Evolutionary conservation across 768 basidiomycete genomes (phyloP), one percentile per base, ranked within the genome.

Genomic region (Sistotremastrum suecicum): DNA sequence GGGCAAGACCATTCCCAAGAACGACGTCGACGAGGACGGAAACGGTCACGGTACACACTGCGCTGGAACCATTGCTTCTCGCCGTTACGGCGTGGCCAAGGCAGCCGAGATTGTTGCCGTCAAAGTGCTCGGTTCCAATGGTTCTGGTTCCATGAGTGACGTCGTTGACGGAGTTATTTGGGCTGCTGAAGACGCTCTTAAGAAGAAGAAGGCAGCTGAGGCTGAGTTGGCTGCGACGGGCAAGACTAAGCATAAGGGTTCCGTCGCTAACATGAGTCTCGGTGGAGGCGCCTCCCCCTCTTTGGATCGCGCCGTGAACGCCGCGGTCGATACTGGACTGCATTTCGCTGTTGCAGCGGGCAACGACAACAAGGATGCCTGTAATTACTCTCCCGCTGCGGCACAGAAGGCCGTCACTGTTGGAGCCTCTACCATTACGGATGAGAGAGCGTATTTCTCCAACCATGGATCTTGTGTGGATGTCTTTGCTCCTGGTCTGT

Each of bases 321-420:
- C 66, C 43, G 90, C 95, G 40, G 88, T 94, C 45, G 72, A 76
- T 6, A 50, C 61, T 34, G 95, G 95, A 36, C 72, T 99, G 34
- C 90, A 97, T 71, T 95, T 98, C 54, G 88, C 94, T 50, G 95
- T 99, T 49, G 94, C 94, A 50, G 92, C 92, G 50, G 91, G 75
- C 34, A 88, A 86, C 53, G 85, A 88, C 58, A 80, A 85, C 66
- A 76, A 75, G 54, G 85, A 94, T 57, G 90, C 90, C 8, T 98
- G 94, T 72, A 69, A 69, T 53, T 95, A 83, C 66, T 98, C 92
- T 1, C 95, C 95, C 34, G 95, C 92, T 30, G 78, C 76, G 5
- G 77, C 95, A 4, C 74, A 83, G 67, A 78, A 84, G 45, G 88
- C 95, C 10, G 75, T 99, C 50, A 97, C 95, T 42, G 95, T 98